phyloP scores from a whole-genome alignment of 2,329 filamentous ascomycete species.

The Amesomyces nigricolor region DNA sequence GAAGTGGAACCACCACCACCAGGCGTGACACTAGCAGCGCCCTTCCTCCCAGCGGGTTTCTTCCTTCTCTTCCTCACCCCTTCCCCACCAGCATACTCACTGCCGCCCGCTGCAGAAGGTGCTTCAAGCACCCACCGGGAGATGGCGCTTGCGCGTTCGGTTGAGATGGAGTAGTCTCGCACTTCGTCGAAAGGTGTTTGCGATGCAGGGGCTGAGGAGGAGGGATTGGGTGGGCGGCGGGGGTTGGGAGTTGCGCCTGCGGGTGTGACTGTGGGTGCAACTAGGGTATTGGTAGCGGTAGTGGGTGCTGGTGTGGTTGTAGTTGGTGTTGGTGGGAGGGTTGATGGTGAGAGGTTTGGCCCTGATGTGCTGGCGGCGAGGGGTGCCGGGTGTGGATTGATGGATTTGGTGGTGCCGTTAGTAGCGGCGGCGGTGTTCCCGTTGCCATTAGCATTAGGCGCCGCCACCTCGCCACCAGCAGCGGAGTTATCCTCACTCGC shows the following conservation, averaged over 20 bases:
- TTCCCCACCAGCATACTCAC: constrained; percentile 17
- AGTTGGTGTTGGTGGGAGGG: too few species aligned
- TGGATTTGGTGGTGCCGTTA: not conserved
- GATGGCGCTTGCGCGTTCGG: constrained; percentile 63
- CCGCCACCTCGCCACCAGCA: too few species aligned
- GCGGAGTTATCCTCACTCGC: too few species aligned
- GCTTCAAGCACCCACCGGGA: constrained; percentile 63
- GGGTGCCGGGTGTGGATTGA: not conserved
- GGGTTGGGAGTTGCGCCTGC: not conserved
- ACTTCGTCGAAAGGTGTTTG: not conserved
- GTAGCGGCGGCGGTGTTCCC: not conserved
- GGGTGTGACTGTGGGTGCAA: not conserved
- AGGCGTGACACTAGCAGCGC: not conserved
- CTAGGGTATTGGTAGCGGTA: not conserved
- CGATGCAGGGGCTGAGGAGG: not conserved
- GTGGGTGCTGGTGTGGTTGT: too few species aligned
- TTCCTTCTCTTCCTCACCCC: constrained; percentile 35
- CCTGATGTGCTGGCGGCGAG: too few species aligned
- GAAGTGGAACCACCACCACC: not conserved
- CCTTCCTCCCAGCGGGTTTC: constrained; percentile 27
- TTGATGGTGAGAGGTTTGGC: too few species aligned
- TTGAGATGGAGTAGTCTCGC: constrained; percentile 54
- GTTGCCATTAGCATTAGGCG: not conserved
- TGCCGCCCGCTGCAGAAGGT: constrained; percentile 29
- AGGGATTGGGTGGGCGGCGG: not conserved